Evolutionary conservation across 148 eudicot species (phyloP).

Genomic region (Nyssa sinensis): DNA sequence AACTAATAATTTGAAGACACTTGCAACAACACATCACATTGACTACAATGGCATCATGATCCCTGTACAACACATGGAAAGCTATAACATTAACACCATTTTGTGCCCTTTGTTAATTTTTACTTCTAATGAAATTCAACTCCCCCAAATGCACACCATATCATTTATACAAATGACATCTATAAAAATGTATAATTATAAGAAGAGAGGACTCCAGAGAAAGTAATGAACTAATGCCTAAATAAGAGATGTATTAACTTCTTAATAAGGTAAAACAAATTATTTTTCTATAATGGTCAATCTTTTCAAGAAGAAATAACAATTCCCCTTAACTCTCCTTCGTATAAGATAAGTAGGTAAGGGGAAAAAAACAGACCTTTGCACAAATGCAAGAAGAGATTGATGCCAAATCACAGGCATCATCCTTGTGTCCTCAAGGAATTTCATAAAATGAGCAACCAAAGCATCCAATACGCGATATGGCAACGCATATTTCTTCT

Average conservation of each 20-base stretch:
- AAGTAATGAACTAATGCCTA: constrained; percentile 3
- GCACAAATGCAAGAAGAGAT: constrained; percentile 85
- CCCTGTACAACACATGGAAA: background rate
- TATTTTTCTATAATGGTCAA: background rate
- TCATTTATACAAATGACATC: background rate
- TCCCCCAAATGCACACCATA: no score
- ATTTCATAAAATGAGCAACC: constrained; percentile 85
- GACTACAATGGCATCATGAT: background rate
- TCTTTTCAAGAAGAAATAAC: background rate
- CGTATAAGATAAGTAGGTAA: background rate
- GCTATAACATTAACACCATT: background rate
- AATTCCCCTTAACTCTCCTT: background rate
- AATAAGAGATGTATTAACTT: background rate
- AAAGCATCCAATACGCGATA: constrained; percentile 88
- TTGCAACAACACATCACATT: background rate
- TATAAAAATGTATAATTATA: background rate
- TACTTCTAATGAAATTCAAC: no score
- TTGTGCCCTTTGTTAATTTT: background rate
- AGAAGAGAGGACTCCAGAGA: background rate
- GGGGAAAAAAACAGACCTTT: constrained; percentile 49
- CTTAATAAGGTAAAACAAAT: background rate
- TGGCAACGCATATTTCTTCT: constrained; percentile 91
- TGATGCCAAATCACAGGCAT: constrained; percentile 99
- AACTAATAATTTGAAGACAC: background rate
- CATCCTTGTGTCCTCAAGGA: constrained; percentile 65